Conservation (phyloP, 73 alveolate species). For the Paramecium tetraurelia region DNA sequence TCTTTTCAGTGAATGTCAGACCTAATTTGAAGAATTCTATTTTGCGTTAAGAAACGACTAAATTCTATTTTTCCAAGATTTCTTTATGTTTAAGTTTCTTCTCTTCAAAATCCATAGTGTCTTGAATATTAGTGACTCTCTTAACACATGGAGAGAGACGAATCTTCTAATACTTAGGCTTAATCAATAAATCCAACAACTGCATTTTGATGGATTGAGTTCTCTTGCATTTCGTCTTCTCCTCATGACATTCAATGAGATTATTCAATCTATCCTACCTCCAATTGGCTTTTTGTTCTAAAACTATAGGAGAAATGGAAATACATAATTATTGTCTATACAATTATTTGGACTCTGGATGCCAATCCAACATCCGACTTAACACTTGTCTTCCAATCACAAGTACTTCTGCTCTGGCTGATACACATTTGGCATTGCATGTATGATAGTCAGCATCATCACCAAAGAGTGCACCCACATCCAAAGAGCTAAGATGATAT, state of each 20-base stretch:
- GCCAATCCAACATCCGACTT: not conserved
- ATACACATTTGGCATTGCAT: slow-evolving; percentile 24
- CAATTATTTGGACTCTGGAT: not conserved
- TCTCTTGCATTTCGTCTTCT: not conserved
- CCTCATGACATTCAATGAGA: not conserved
- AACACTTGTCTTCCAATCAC: not conserved
- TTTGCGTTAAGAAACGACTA: not conserved
- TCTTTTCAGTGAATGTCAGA: not conserved
- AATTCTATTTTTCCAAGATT: not conserved
- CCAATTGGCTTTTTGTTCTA: not conserved
- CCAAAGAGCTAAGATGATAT: not conserved
- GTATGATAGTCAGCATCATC: not conserved
- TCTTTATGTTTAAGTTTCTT: not conserved
- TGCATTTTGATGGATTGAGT: not conserved
- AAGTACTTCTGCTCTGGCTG: not conserved
- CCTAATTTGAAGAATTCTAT: not conserved
- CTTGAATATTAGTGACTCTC: not conserved
- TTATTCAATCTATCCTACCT: not conserved
- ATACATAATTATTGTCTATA: not conserved
- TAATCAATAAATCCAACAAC: not conserved
- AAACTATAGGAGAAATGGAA: not conserved
- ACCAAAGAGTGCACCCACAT: not conserved
- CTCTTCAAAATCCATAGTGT: not conserved
- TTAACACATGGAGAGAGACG: not conserved
- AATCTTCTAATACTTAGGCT: not conserved